Evolutionary conservation across 108 stramenopile genomes (phyloP).

Genomic region (Pseudonitzschia pungens): DNA sequence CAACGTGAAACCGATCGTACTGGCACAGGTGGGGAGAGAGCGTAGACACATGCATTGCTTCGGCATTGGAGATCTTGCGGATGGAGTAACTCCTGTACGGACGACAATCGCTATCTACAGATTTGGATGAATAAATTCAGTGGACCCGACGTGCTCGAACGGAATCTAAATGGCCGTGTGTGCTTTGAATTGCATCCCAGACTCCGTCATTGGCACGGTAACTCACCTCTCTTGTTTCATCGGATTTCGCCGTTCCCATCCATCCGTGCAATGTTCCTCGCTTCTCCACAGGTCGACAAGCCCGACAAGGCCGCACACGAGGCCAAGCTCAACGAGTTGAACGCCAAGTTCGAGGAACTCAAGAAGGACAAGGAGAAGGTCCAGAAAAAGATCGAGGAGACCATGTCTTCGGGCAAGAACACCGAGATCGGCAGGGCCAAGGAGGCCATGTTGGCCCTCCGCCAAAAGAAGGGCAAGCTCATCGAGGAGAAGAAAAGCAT

Average conservation of each 20-base stretch:
- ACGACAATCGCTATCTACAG: too few relatives aligned
- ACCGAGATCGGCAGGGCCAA: conserved; percentile 52
- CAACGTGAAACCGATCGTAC: too few relatives aligned
- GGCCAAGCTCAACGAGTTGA: conserved; percentile 54
- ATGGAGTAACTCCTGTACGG: too few relatives aligned
- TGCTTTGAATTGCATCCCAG: too few relatives aligned
- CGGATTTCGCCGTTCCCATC: background rate
- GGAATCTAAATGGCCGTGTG: too few relatives aligned
- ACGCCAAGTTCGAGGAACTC: conserved; percentile 60
- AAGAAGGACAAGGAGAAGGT: conserved; percentile 50
- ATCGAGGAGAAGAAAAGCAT: conserved; percentile 82
- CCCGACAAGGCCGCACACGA: conserved; percentile 78
- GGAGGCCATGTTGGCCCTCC: conserved; percentile 55
- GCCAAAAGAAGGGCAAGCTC: conserved; percentile 64
- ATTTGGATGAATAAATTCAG: too few relatives aligned
- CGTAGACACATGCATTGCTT: too few relatives aligned
- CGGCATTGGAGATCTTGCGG: too few relatives aligned
- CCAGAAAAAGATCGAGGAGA: conserved; percentile 65
- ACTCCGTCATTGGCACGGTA: background rate
- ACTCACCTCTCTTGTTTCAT: background rate
- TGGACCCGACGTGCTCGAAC: too few relatives aligned
- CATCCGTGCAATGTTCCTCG: too few relatives aligned
- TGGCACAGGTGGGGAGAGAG: too few relatives aligned
- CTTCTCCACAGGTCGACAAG: conserved; percentile 79
- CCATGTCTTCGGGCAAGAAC: conserved; percentile 43